phyloP scores from a whole-genome alignment of 1,284 basidiomycete genomes.

The Puccinia coronata region DNA sequence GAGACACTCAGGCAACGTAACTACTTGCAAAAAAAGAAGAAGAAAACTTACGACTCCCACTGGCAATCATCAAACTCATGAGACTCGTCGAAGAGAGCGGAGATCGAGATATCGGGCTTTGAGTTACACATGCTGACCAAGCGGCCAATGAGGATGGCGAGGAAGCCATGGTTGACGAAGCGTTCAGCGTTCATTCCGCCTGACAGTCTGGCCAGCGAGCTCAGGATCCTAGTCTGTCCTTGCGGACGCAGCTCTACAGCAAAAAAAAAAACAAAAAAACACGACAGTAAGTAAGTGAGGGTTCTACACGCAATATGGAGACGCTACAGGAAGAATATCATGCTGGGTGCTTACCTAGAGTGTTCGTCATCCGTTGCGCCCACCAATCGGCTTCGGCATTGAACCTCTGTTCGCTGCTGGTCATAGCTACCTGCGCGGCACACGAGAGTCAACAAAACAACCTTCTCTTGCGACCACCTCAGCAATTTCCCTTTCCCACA shows the following conservation, averaged over 20 bases:
- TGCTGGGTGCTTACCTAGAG: background rate
- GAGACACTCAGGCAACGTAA: too few species aligned
- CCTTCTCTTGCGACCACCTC: too few species aligned
- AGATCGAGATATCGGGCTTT: conserved; percentile 37
- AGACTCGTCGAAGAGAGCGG: conserved; percentile 25
- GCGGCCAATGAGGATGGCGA: conserved; percentile 1
- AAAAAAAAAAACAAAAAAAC: background rate
- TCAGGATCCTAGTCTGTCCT: conserved; percentile 22
- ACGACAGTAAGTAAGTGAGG: too few species aligned
- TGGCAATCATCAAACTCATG: conserved; percentile 43
- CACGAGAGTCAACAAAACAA: background rate
- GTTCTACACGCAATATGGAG: background rate
- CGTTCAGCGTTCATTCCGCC: conserved; percentile 32
- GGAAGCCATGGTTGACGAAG: conserved; percentile 26
- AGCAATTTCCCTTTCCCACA: too few species aligned
- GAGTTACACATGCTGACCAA: conserved; percentile 26
- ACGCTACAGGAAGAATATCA: background rate
- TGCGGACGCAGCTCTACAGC: conserved; percentile 5
- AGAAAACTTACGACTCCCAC: conserved; percentile 34
- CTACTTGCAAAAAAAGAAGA: background rate
- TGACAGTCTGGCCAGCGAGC: conserved; percentile 29
- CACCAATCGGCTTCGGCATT: conserved; percentile 25
- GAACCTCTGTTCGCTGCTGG: conserved; percentile 36
- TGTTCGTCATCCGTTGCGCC: conserved; percentile 8
- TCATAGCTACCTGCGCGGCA: conserved; percentile 17